Evolutionary conservation across 2,329 filamentous ascomycete genomes (phyloP), one percentile per base, ranked within the genome.

Genomic region (Pseudocercospora ulei): DNA sequence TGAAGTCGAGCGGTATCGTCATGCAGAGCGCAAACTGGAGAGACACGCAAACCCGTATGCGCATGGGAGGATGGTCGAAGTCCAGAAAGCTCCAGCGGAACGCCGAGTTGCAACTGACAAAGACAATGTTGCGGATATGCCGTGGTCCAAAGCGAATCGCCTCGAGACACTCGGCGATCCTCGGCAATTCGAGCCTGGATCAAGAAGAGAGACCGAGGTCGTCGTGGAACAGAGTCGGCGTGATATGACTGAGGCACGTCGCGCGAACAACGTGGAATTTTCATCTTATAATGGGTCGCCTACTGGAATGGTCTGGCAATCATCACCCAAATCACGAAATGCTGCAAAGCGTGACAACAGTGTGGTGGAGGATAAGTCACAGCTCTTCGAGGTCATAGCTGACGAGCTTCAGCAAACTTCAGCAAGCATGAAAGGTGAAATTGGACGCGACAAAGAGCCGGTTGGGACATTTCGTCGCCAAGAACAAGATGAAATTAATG

Each of bases 11-110:
- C 50, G 50, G 7, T 61, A 58, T 38, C 51, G 57, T 11, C 50
- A 54, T 35, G 53, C 52, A 4, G 58, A 61, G 45, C 51, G 57
- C n/a, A 55, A 47, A 39, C 38, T 61, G 25, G 52, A 58, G 22
- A 45, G 47, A 11, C 57, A 60, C 40, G 43, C 46, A 2, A 42
- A 50, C 16, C 38, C 53, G 5, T 61, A 54, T 24, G 51, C 52
- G 18, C 55, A 60, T 47, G 56, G 57, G 7, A 46, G 45, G 7
- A 42, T 58, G 48, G 44, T 54, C 5, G 42, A 49, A 26, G 18
- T 37, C n/a, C 25, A 38, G 9, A 39, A 42, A 13, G 42, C 52
- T 13, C 49, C 52, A 22, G 44, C 49, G 6, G 46, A 49, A 28
- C 43, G 54, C 7, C 50, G 50, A 7, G 54, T 57, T 20, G 50